Conservation (phyloP, 2,329 filamentous ascomycete genomes). For the Scedosporium boydii region DNA sequence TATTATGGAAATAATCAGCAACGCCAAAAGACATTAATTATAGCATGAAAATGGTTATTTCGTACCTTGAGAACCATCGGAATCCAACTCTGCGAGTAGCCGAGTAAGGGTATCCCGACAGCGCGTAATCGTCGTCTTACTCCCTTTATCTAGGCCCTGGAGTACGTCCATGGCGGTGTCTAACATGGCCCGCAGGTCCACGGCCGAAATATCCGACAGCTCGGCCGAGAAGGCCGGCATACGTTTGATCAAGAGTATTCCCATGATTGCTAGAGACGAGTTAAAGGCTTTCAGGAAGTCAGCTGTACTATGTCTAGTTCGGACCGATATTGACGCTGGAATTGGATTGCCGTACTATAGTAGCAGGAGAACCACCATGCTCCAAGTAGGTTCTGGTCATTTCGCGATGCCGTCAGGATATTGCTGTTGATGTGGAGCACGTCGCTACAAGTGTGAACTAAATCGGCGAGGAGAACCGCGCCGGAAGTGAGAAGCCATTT, state of each 20-base stretch:
- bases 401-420: neutral
- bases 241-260: neutral
- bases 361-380: slow-evolving; percentile 2
- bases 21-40: neutral
- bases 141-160: neutral
- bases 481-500: neutral
- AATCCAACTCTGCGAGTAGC: neutral
- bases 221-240: neutral
- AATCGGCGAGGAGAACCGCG: neutral
- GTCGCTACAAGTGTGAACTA: neutral
- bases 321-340: no score
- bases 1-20: neutral
- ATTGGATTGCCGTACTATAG: neutral
- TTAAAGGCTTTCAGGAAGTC: neutral
- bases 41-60: neutral
- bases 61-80: neutral
- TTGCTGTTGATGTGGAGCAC: slow-evolving; percentile 1
- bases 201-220: neutral
- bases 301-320: neutral
- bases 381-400: neutral
- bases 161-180: neutral
- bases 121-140: neutral
- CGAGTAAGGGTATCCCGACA: neutral
- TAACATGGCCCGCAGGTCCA: neutral
- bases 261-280: neutral